Conservation (phyloP, 2,329 filamentous ascomycete genomes). For the Aspergillus udagawae region DNA sequence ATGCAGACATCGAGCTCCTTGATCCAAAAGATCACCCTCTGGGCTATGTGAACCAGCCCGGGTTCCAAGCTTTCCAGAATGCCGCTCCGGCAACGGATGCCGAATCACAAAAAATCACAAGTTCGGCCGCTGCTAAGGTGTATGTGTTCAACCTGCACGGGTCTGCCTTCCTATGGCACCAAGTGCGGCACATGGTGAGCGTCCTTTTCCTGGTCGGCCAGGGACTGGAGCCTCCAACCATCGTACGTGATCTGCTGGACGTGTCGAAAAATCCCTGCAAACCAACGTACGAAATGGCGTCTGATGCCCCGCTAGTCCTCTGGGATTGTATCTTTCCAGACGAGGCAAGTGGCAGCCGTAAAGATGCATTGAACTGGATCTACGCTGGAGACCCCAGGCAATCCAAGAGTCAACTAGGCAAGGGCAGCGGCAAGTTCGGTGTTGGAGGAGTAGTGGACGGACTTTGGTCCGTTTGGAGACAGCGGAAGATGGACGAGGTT, state of each 20-base stretch:
- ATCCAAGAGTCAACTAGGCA: conserved; percentile 37
- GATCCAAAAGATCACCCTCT: conserved; percentile 50
- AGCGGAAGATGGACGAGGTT: conserved; percentile 84
- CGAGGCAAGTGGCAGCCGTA: conserved; percentile 42
- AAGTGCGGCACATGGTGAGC: conserved; percentile 91
- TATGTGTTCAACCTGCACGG: conserved; percentile 88
- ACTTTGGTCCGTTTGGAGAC: conserved; percentile 79
- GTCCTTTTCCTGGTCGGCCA: conserved; percentile 92
- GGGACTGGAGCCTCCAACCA: conserved; percentile 69
- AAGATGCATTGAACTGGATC: conserved; percentile 70
- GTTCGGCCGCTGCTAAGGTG: conserved; percentile 56
- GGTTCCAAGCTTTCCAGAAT: conserved; percentile 39
- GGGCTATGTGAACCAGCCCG: conserved; percentile 50
- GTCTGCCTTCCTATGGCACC: conserved; percentile 95
- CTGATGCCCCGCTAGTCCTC: conserved; percentile 82
- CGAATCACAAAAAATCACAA: conserved; percentile 10
- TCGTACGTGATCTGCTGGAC: conserved; percentile 74
- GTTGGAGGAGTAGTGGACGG: conserved; percentile 65
- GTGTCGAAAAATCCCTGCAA: conserved; percentile 65
- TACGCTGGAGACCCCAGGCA: conserved; percentile 66
- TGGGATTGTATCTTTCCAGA: conserved; percentile 92
- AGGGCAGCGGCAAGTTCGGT: conserved; percentile 59
- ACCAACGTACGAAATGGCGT: conserved; percentile 86
- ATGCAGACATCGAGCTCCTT: conserved; percentile 72
- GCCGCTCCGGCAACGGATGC: conserved; percentile 12